phyloP scores from a whole-genome alignment of 805 yeast genomes.

The Kodamaea hsintzibuensis region DNA sequence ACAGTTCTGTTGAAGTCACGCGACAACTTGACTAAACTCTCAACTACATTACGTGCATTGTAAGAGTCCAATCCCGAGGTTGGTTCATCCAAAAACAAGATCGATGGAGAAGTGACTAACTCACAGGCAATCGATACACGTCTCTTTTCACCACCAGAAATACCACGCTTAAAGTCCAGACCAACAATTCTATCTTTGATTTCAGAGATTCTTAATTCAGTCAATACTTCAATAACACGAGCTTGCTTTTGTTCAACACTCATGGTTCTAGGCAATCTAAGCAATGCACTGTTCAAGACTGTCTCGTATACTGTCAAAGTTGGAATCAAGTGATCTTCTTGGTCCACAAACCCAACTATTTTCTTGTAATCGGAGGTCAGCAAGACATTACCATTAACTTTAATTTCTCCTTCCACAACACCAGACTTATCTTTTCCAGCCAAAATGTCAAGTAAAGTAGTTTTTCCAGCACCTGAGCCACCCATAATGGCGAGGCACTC shows the following conservation, averaged over 20 bases:
- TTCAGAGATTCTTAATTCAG: constrained; percentile 78
- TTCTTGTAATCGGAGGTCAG: constrained; percentile 51
- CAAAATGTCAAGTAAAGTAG: constrained; percentile 86
- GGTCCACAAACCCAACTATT: constrained; percentile 92
- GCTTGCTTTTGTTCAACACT: constrained; percentile 67
- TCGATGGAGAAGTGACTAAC: constrained; percentile 82
- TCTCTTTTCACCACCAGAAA: constrained; percentile 90
- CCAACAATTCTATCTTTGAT: constrained; percentile 89
- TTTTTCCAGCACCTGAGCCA: constrained; percentile 98
- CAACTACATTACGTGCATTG: constrained; percentile 90
- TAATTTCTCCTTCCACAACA: constrained; percentile 59
- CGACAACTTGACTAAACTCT: constrained; percentile 77
- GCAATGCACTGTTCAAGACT: constrained; percentile 84
- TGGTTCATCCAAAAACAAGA: constrained; percentile 85
- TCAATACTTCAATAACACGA: constrained; percentile 80
- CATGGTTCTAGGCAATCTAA: constrained; percentile 84
- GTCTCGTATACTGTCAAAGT: constrained; percentile 96
- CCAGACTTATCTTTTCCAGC: constrained; percentile 90
- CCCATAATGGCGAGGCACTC: constrained; percentile 96
- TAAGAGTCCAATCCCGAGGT: constrained; percentile 95
- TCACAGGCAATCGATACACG: constrained; percentile 94
- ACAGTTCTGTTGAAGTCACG: constrained; percentile 82
- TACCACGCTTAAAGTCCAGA: constrained; percentile 85
- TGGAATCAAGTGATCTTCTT: constrained; percentile 87
- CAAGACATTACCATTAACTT: constrained; percentile 68